Base-by-base conservation (phyloP, 345 rosid genomes). In the Erucastrum elatum region DNA sequence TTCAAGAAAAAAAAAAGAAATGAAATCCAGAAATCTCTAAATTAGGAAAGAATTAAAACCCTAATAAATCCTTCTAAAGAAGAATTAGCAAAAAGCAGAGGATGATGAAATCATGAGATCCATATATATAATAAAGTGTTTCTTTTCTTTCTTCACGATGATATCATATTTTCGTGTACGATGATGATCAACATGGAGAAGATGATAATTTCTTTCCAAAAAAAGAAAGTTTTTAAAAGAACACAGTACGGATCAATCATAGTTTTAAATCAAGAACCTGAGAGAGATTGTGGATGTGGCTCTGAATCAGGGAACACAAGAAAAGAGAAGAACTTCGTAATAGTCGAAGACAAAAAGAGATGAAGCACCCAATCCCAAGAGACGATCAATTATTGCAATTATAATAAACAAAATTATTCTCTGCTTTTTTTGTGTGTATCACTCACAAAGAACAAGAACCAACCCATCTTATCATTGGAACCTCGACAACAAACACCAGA, bases 381-480 rank as follows among this genome's bases (percentile, higher is more conserved):
- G 88, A 87, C 78, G 81, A 82, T 81, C 70, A 68, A 77, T 78
- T 25, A 30, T 70, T 70, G 46, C 9, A 31, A 75, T 41, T 49
- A 74, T 68, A 62, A 66, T 66, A 65, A 74, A 35, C 17, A 60
- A 61, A 69, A 1, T 11, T 41, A 5, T 67, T 67, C 2, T 8
- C 34, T 16, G 5, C 41, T 8, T 8, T 60, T 60, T 21, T 33
- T 35, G 8, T 41, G 30, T 39, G 31, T 21, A 58, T 60, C 78
- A 73, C 82, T 61, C 78, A 62, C 64, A 74, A 51, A 64, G 79
- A 82, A 84, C 85, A 80, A 44, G 71, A 81, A 87, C 84, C 84
- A 80, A 81, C 82, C 87, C 87, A 73, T 83, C 89, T 81, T 80
- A 88, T 90, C 85, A 90, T 86, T 86, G 90, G 85, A 83, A 82